Conservation (phyloP, 2,329 filamentous ascomycete genomes). For the Stemphylium vesicarium region DNA sequence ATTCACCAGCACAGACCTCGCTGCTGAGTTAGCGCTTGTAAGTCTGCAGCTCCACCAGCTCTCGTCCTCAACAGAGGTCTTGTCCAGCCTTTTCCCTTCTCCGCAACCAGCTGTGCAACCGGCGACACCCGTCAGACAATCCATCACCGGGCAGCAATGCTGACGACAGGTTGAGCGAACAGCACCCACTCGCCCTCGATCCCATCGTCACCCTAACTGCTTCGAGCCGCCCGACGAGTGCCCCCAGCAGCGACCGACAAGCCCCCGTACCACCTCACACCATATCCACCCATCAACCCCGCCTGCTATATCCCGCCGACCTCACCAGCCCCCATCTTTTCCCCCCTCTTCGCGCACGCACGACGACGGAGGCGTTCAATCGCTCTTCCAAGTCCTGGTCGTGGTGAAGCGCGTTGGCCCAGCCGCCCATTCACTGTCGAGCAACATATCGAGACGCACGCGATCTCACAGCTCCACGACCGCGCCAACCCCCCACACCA, state of each 20-base stretch:
- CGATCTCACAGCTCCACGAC: neutral
- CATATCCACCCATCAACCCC: constrained; percentile 13
- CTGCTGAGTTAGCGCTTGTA: constrained; percentile 7
- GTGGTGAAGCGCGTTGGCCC: constrained; percentile 13
- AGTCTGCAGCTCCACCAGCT: constrained; percentile 26
- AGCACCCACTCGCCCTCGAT: constrained; percentile 4
- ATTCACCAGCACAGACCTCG: constrained; percentile 11
- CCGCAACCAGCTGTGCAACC: constrained; percentile 10
- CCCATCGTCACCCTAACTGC: neutral
- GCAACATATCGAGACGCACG: neutral
- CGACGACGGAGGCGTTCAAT: constrained; percentile 32
- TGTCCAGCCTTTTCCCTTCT: constrained; percentile 10
- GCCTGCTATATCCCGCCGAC: neutral
- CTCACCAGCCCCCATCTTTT: neutral
- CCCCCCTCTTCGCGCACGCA: constrained; percentile 10
- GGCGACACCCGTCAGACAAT: constrained; percentile 20
- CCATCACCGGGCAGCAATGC: constrained; percentile 25
- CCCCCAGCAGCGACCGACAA: constrained; percentile 3
- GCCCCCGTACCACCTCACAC: constrained; percentile 17
- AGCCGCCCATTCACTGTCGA: constrained; percentile 8
- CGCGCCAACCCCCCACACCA: constrained; percentile 2
- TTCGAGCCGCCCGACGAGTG: constrained; percentile 2
- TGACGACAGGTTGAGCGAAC: constrained; percentile 27
- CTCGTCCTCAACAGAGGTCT: constrained; percentile 31
- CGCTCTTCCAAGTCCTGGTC: constrained; percentile 24